Conservation (phyloP, 2,329 filamentous ascomycete species). For the Apiospora hydei region DNA sequence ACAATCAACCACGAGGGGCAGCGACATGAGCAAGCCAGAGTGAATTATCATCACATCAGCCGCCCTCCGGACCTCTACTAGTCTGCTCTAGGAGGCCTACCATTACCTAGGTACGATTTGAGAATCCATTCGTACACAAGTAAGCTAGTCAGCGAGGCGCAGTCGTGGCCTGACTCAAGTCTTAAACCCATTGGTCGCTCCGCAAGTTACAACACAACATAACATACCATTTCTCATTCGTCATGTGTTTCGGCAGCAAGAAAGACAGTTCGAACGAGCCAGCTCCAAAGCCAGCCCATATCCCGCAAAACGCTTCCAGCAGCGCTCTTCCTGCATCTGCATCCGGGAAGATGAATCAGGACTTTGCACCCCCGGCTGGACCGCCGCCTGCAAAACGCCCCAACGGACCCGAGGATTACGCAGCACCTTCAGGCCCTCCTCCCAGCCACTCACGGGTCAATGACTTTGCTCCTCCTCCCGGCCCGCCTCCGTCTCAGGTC, state of each 20-base stretch:
- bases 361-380: conserved; percentile 34
- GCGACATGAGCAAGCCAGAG: conserved; percentile 1
- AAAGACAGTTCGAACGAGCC: conserved; percentile 50
- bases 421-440: conserved; percentile 38
- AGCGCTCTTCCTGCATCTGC: conserved; percentile 34
- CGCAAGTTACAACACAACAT: conserved; percentile 9
- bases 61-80: not conserved
- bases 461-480: conserved; percentile 45
- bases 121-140: not conserved
- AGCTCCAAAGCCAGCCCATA: conserved; percentile 47
- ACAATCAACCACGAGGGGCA: not conserved
- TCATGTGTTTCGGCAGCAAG: conserved; percentile 58
- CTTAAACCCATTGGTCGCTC: conserved; percentile 8
- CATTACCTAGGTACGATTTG: not conserved
- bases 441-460: conserved; percentile 31
- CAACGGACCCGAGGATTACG: conserved; percentile 29
- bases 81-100: not conserved
- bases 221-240: not conserved
- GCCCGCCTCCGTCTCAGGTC: conserved; percentile 44
- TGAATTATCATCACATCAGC: conserved; percentile 7
- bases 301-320: conserved; percentile 36
- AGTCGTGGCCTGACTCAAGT: conserved; percentile 5
- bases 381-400: conserved; percentile 35
- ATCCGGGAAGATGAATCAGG: conserved; percentile 27
- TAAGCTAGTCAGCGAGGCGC: conserved; percentile 13